Base-by-base conservation (phyloP, 1,139 yeast species). In the Lodderomyces theae region DNA sequence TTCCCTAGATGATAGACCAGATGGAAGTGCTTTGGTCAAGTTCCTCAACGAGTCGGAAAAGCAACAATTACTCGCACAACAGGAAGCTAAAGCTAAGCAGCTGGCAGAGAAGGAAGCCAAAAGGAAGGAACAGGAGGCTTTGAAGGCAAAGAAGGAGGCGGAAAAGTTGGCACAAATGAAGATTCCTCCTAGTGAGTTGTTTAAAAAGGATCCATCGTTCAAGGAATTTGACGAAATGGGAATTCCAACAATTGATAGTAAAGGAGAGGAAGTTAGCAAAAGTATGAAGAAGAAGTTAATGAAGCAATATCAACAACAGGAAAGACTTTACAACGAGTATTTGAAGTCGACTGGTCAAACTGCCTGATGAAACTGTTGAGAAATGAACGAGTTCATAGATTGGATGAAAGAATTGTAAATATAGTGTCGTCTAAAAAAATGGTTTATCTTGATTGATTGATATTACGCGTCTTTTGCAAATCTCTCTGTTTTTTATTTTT, bases 261-360 rank as follows among this genome's bases (percentile, higher is more conserved):
- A 78, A 12, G 98, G 97, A 8, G 88, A 82, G 53, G 95, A 89
- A 43, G 74, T 90, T n/a, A 77, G 95, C 39, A 92, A 92, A 68
- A 86, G 96, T 58, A 80, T 82, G 70, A 72, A 72, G 47, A 92
- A 92, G 75, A 90, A 90, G 65, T 70, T 90, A 50, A 63, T 70
- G 46, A 92, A 92, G 65, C 85, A 77, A 56, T 80, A 78, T 61
- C 87, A 82, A 43, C 82, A 76, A 42, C 99, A 92, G 61, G 82
- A 80, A 57, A 89, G 89, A 67, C 73, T 90, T 34, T 80, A 89
- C 58, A 80, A 82, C 29, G 89, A 85, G 56, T 87, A 78, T 48
- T 57, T 66, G 50, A 57, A 54, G 28, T 34, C 28, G 15, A 23
- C 15, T 15, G 31, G 18, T 7, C 18, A 28, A 16, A 8, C 34